These are phyloP conservation scores for Mercurialis annua DNA, from an alignment of 345 rosid species.

Conservation along the genomic window DNA sequence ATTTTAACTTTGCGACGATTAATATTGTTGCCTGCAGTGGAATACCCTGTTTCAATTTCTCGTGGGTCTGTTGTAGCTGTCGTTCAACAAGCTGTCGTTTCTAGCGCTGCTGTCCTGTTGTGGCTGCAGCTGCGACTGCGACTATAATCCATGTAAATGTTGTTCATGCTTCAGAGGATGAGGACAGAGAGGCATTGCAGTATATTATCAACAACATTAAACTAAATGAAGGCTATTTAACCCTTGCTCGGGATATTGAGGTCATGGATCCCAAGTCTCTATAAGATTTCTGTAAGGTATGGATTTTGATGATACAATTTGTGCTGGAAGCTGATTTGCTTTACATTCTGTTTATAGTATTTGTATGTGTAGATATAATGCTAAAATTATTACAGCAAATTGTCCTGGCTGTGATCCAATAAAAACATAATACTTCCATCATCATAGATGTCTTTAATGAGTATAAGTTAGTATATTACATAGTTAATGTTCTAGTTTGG, in stretches of 20 bases:
- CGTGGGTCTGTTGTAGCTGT: constrained; percentile 76
- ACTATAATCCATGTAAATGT: constrained; percentile 28
- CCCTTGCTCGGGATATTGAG: constrained; percentile 97
- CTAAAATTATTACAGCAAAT: not conserved
- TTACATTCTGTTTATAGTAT: not conserved
- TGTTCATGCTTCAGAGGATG: constrained; percentile 31
- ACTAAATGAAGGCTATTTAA: constrained; percentile 87
- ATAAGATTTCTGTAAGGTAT: constrained; percentile 93
- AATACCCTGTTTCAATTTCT: constrained; percentile 51
- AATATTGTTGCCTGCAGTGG: constrained; percentile 39
- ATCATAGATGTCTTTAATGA: no score
- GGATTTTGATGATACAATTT: constrained; percentile 6
- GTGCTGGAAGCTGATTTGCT: not conserved
- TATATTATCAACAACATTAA: constrained; percentile 75
- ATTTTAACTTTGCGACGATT: not conserved
- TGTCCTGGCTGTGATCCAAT: no score
- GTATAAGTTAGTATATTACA: no score
- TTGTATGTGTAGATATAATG: not conserved
- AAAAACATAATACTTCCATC: no score
- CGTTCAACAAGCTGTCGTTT: constrained; percentile 48
- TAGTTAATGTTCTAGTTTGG: no score
- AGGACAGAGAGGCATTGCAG: constrained; percentile 62
- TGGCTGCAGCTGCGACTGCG: constrained; percentile 22
- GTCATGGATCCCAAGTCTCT: constrained; percentile 98
- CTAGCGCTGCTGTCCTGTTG: constrained; percentile 48